phyloP scores from a whole-genome alignment of 768 basidiomycete genomes.

The Termitomyces sp. region DNA sequence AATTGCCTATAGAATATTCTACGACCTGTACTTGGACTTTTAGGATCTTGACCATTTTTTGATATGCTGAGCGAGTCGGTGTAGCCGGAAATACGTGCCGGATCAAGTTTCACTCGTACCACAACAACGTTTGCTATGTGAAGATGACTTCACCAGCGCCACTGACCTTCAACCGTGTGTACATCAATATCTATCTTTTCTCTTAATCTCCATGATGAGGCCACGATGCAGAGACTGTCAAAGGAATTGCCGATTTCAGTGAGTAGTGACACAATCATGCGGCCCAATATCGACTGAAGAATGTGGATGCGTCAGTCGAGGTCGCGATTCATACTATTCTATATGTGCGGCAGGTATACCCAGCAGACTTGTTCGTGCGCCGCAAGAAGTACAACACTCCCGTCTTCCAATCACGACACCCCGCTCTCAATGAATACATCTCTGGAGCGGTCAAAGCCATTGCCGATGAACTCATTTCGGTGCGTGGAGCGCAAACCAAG shows the following conservation, averaged over 20 bases:
- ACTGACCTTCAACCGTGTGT: slow-evolving; percentile 29
- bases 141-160: slow-evolving; percentile 22
- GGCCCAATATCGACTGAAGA: background rate
- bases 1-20: background rate
- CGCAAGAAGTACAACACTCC: slow-evolving; percentile 88
- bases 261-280: slow-evolving; percentile 25
- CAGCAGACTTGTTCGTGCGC: slow-evolving; percentile 79
- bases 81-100: background rate
- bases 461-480: slow-evolving; percentile 66
- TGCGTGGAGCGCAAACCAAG: slow-evolving; percentile 22
- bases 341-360: slow-evolving; percentile 88
- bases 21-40: background rate
- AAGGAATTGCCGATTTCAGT: slow-evolving; percentile 72
- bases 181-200: background rate
- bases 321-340: slow-evolving; percentile 91
- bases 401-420: slow-evolving; percentile 92
- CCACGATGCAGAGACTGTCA: slow-evolving; percentile 45
- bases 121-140: slow-evolving; percentile 1
- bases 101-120: background rate
- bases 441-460: slow-evolving; percentile 83
- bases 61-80: no score
- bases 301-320: slow-evolving; percentile 58
- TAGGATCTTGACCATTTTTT: background rate
- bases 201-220: slow-evolving; percentile 1
- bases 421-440: slow-evolving; percentile 82